Percentiles rank a stretch among this genome's conserved stretches.
phyloP scores from a whole-genome alignment of 148 eudicot genomes.

The Heliosperma pusillum region DNA sequence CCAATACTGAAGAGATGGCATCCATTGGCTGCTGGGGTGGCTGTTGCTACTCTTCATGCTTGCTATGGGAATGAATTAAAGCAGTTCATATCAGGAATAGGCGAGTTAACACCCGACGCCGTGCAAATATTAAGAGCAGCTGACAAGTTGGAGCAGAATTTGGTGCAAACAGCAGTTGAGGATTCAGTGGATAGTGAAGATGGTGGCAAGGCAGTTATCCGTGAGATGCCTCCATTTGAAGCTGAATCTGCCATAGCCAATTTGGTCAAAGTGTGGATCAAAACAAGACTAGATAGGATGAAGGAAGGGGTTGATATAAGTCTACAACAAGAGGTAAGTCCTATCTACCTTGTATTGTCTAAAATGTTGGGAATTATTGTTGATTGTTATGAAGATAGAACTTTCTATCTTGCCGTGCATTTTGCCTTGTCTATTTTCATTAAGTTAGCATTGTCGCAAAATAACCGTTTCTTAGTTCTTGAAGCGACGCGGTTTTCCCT shows the following conservation, averaged over 20 bases:
- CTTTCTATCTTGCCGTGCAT: not conserved
- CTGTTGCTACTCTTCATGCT: slow-evolving; percentile 94
- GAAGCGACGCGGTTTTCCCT: not conserved
- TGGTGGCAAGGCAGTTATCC: slow-evolving; percentile 96
- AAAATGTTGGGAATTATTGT: not conserved
- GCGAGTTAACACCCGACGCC: slow-evolving; percentile 92
- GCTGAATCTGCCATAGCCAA: slow-evolving; percentile 89
- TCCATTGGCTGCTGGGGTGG: slow-evolving; percentile 96
- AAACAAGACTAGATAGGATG: slow-evolving; percentile 64
- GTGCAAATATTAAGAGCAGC: slow-evolving; percentile 89
- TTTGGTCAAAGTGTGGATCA: slow-evolving; percentile 87
- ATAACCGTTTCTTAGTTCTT: not conserved
- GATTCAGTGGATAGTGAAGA: slow-evolving; percentile 98
- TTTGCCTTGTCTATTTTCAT: not conserved
- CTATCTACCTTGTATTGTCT: slow-evolving; percentile 8
- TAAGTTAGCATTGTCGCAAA: not conserved
- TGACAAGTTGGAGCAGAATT: slow-evolving; percentile 90
- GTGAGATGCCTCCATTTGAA: slow-evolving; percentile 99
- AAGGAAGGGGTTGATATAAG: slow-evolving; percentile 74
- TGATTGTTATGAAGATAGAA: not conserved
- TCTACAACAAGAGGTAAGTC: slow-evolving; percentile 85
- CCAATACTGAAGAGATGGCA: slow-evolving; percentile 93
- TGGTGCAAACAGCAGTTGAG: slow-evolving; percentile 93
- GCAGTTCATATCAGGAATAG: slow-evolving; percentile 75
- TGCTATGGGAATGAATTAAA: slow-evolving; percentile 95